Evolutionary conservation across 139 green algal species (phyloP).

Genomic region (Tetraselmis striata): DNA sequence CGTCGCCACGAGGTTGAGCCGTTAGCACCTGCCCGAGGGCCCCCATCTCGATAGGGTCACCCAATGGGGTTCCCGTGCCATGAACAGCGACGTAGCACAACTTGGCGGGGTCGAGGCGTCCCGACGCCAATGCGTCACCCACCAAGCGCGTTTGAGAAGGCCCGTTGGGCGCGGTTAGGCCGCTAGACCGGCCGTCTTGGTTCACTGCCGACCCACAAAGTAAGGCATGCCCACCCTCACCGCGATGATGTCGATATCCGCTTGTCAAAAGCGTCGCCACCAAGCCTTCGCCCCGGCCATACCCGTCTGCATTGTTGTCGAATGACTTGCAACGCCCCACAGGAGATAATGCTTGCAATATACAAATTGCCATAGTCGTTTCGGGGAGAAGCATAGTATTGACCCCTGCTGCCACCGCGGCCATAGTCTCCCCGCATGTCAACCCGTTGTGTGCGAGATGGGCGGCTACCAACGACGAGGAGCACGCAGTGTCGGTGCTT

Average conservation of each 20-base stretch:
- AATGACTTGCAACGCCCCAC: constrained; percentile 81
- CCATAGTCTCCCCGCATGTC: constrained; percentile 4
- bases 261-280: not conserved
- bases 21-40: constrained; percentile 58
- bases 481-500: constrained; percentile 80
- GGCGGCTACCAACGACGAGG: constrained; percentile 69
- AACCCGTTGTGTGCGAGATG: constrained; percentile 57
- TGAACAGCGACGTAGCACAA: constrained; percentile 37
- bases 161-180: constrained; percentile 77
- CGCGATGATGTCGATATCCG: not conserved
- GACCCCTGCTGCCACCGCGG: constrained; percentile 44
- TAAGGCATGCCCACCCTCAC: constrained; percentile 15
- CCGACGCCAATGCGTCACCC: not conserved
- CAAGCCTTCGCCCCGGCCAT: constrained; percentile 76
- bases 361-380: constrained; percentile 11
- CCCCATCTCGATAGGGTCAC: constrained; percentile 73
- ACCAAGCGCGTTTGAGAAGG: constrained; percentile 46
- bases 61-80: constrained; percentile 67
- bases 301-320: constrained; percentile 70
- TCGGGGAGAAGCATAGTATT: constrained; percentile 65
- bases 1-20: not conserved
- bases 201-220: constrained; percentile 70
- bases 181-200: constrained; percentile 78
- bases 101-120: not conserved
- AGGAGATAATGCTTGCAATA: constrained; percentile 37